Evolutionary conservation across 192 early-diverging fungal genomes (phyloP).

Genomic region (Irineochytrium annulatum): DNA sequence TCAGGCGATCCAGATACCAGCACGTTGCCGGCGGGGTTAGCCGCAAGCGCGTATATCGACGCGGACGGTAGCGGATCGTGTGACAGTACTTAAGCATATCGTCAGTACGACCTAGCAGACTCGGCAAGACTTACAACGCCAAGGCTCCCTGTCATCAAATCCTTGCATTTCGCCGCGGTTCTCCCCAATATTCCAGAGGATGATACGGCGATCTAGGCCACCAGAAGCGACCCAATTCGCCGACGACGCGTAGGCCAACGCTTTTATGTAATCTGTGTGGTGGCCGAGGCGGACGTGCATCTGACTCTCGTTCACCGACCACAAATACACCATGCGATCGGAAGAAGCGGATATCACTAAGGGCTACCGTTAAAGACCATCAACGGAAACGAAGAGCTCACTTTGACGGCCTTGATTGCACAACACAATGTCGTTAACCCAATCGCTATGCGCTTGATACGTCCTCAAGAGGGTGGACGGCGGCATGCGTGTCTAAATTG

Average conservation of each 20-base stretch:
- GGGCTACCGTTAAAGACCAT: neutral
- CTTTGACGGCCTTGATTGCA: slow-evolving; percentile 60
- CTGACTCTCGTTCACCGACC: slow-evolving; percentile 42
- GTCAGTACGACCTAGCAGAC: neutral
- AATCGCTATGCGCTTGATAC: slow-evolving; percentile 85
- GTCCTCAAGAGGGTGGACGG: slow-evolving; percentile 63
- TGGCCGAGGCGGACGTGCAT: slow-evolving; percentile 62
- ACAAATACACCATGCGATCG: slow-evolving; percentile 82
- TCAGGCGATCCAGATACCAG: slow-evolving; percentile 92
- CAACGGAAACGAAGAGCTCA: slow-evolving; percentile 33
- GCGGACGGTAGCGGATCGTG: slow-evolving; percentile 54
- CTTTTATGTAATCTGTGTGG: slow-evolving; percentile 91
- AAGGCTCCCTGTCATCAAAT: slow-evolving; percentile 9
- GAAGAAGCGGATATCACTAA: slow-evolving; percentile 83
- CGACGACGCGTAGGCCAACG: slow-evolving; percentile 70
- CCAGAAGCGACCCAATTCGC: slow-evolving; percentile 81
- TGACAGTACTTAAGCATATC: slow-evolving; percentile 5
- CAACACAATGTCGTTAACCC: slow-evolving; percentile 92
- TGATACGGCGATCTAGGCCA: slow-evolving; percentile 83
- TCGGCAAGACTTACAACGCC: slow-evolving; percentile 17
- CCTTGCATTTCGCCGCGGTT: slow-evolving; percentile 21
- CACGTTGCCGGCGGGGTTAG: slow-evolving; percentile 70
- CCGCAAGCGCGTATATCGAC: slow-evolving; percentile 85
- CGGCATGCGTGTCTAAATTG: slow-evolving; percentile 21
- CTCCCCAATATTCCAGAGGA: slow-evolving; percentile 85